Conservation (phyloP, 1,284 basidiomycete species). For the Naganishia liquefaciens region DNA sequence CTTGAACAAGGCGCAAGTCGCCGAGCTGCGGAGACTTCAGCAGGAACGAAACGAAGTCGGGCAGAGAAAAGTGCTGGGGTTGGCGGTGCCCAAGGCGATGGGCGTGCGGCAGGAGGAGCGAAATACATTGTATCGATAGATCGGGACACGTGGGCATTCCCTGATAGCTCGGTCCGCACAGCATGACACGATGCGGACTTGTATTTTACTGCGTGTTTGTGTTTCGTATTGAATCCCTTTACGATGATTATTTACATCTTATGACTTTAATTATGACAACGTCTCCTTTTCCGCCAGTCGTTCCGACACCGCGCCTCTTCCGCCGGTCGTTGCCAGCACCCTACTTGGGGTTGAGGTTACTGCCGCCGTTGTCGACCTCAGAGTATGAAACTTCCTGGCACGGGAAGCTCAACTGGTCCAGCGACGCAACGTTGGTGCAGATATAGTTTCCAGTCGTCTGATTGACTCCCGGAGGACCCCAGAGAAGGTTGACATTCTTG, state of each 20-base stretch:
- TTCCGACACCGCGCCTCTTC: too few relatives aligned
- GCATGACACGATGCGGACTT: background rate
- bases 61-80: constrained; percentile 44
- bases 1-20: constrained; percentile 71
- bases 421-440: constrained; percentile 40
- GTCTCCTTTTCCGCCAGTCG: background rate
- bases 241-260: background rate
- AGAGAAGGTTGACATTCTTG: constrained; percentile 48
- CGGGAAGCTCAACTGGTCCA: constrained; percentile 38
- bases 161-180: background rate
- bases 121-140: constrained; percentile 32
- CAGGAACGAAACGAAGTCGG: constrained; percentile 72
- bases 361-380: constrained; percentile 26
- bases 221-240: background rate
- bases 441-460: constrained; percentile 34
- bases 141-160: background rate
- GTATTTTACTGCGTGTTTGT: background rate
- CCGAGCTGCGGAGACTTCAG: constrained; percentile 76
- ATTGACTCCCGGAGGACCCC: constrained; percentile 21
- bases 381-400: constrained; percentile 38
- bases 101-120: constrained; percentile 44
- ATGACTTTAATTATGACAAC: constrained; percentile 2
- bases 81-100: constrained; percentile 46
- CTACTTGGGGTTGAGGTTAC: constrained; percentile 12
- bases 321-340: background rate